phyloP scores from a whole-genome alignment of 495 filamentous ascomycete species.

The Clohesyomyces aquaticus region DNA sequence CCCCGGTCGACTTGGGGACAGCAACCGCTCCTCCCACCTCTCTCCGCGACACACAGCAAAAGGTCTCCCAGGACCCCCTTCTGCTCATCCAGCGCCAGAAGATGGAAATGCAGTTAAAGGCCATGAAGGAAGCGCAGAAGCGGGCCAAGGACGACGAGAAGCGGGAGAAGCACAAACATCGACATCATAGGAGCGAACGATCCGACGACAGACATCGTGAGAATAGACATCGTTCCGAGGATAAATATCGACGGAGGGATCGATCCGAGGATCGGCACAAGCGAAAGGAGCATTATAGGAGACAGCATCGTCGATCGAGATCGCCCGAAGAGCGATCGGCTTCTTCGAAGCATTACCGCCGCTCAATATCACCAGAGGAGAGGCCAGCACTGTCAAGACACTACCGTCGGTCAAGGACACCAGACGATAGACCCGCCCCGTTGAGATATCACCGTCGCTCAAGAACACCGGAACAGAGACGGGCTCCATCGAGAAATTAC shows the following conservation, averaged over 20 bases:
- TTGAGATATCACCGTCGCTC: too few relatives aligned
- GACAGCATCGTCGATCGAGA: constrained; percentile 10
- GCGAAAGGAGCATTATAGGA: not conserved
- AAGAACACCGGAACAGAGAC: constrained; percentile 2
- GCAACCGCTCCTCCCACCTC: constrained; percentile 62
- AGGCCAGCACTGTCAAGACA: too few relatives aligned
- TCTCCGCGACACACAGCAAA: constrained; percentile 74
- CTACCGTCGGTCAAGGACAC: too few relatives aligned
- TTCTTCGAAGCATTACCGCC: constrained; percentile 3
- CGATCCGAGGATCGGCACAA: constrained; percentile 47
- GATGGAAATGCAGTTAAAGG: constrained; percentile 83
- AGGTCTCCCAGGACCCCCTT: constrained; percentile 87
- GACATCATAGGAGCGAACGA: constrained; percentile 16
- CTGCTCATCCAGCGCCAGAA: constrained; percentile 90
- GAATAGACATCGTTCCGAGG: not conserved
- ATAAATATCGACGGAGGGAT: constrained; percentile 29
- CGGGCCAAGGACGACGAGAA: constrained; percentile 50
- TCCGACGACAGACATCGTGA: not conserved
- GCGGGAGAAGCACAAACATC: constrained; percentile 39
- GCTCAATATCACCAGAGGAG: too few relatives aligned
- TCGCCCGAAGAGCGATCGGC: constrained; percentile 1
- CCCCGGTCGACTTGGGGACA: constrained; percentile 57
- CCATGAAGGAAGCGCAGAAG: constrained; percentile 64
- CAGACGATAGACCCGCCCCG: too few relatives aligned
- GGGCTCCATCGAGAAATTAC: constrained; percentile 6